phyloP scores from a whole-genome alignment of 108 stramenopile species.

The Nannochloropsis oceanica region DNA sequence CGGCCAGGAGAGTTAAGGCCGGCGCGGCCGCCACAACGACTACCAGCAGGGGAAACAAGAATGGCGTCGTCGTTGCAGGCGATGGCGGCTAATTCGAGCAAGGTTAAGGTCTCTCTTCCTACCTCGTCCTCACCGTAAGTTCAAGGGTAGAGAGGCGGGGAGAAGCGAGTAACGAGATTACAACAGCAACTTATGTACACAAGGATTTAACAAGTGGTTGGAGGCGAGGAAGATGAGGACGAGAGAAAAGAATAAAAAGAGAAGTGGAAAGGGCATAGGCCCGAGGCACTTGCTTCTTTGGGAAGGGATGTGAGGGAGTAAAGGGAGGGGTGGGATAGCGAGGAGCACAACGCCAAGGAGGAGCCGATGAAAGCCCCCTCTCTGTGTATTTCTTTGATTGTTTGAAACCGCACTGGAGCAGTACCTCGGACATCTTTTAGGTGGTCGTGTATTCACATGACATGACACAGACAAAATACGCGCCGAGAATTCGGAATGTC shows the following conservation, averaged over 20 bases:
- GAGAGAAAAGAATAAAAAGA: neutral
- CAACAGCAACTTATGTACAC: neutral
- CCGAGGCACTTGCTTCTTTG: neutral
- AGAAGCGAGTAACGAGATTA: neutral
- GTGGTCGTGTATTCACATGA: too few relatives aligned
- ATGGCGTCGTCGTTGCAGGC: neutral
- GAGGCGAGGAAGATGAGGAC: neutral
- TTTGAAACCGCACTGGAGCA: too few relatives aligned
- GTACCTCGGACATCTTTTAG: too few relatives aligned
- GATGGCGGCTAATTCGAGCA: too few relatives aligned
- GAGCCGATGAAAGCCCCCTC: too few relatives aligned
- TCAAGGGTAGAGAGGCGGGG: neutral
- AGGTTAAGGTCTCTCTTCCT: neutral
- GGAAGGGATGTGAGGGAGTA: neutral
- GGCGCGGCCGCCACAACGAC: slow-evolving; percentile 16
- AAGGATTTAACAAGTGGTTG: neutral
- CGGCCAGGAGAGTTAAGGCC: slow-evolving; percentile 76
- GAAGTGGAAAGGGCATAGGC: neutral
- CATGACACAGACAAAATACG: too few relatives aligned
- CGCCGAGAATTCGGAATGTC: too few relatives aligned
- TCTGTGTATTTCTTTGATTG: too few relatives aligned
- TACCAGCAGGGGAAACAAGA: neutral
- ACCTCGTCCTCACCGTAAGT: neutral
- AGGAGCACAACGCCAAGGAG: too few relatives aligned
- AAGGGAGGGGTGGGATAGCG: neutral